Evolutionary conservation across 2,329 filamentous ascomycete genomes (phyloP).

Genomic region (Cordyceps fumosorosea): DNA sequence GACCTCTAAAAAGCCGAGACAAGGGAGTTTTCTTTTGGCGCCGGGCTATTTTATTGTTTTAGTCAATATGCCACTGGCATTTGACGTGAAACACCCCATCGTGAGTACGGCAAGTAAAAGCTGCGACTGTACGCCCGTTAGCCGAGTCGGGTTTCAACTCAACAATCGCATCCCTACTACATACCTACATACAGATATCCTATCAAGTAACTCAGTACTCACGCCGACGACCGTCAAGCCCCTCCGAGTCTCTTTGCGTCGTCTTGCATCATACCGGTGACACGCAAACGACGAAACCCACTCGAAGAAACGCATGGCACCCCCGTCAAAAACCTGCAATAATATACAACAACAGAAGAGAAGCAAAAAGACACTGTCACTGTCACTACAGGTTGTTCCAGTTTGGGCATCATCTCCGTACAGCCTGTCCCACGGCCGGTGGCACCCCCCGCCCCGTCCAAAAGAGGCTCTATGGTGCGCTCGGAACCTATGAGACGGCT

Average conservation of each 20-base stretch:
- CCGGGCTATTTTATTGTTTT: neutral
- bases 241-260: too few relatives aligned
- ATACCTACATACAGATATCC: too few relatives aligned
- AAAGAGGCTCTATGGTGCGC: constrained; percentile 2
- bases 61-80: neutral
- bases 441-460: neutral
- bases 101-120: neutral
- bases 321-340: neutral
- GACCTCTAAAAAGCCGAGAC: neutral
- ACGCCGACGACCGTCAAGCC: too few relatives aligned
- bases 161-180: neutral
- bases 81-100: neutral
- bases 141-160: neutral
- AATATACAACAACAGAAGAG: too few relatives aligned
- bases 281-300: neutral
- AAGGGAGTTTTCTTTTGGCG: neutral
- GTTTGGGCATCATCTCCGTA: constrained; percentile 13
- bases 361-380: neutral
- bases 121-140: neutral
- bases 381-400: constrained; percentile 1
- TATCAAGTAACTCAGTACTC: too few relatives aligned
- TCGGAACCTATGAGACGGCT: neutral
- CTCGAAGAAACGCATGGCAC: neutral
- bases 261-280: too few relatives aligned
- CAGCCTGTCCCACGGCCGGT: neutral